These are phyloP conservation scores for Sugiyamaella qingdaonensis DNA, from an alignment of 805 yeast genomes.

Conservation along the genomic window DNA sequence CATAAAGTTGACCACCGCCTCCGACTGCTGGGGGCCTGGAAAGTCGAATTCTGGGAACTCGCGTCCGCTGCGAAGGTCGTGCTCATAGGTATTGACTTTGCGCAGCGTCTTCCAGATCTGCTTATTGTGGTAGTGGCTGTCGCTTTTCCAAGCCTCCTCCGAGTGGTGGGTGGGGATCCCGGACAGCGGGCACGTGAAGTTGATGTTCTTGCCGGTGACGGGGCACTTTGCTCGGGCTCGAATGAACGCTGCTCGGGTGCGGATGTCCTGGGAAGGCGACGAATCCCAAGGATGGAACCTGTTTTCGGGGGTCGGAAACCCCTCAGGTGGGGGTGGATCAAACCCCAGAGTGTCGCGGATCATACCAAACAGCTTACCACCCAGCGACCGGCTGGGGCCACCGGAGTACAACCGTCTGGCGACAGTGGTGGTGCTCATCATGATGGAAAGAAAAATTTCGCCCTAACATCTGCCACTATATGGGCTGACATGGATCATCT, in stretches of 20 bases:
- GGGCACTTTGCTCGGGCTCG: conserved; percentile 88
- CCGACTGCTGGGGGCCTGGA: conserved; percentile 74
- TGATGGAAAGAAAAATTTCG: neutral
- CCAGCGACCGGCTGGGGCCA: conserved; percentile 8
- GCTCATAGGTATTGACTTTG: conserved; percentile 89
- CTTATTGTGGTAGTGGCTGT: conserved; percentile 62
- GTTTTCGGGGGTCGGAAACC: conserved; percentile 66
- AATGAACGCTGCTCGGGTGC: conserved; percentile 88
- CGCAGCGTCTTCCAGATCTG: conserved; percentile 69
- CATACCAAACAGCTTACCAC: conserved; percentile 18
- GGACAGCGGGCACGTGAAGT: conserved; percentile 84
- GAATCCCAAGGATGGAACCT: conserved; percentile 88
- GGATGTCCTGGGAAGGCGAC: conserved; percentile 80
- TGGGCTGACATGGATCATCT: too few relatives aligned
- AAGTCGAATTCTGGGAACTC: conserved; percentile 94
- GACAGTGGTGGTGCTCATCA: neutral
- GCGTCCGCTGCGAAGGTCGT: conserved; percentile 90
- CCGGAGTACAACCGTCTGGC: neutral
- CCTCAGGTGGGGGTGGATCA: conserved; percentile 60
- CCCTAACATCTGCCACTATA: neutral
- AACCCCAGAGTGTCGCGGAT: conserved; percentile 43
- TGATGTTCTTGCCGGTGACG: conserved; percentile 73
- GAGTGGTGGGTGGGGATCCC: conserved; percentile 97
- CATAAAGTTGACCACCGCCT: conserved; percentile 65
- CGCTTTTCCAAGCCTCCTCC: conserved; percentile 82